phyloP scores from a whole-genome alignment of 257 asterid species.

The Cynanchum wilfordii region DNA sequence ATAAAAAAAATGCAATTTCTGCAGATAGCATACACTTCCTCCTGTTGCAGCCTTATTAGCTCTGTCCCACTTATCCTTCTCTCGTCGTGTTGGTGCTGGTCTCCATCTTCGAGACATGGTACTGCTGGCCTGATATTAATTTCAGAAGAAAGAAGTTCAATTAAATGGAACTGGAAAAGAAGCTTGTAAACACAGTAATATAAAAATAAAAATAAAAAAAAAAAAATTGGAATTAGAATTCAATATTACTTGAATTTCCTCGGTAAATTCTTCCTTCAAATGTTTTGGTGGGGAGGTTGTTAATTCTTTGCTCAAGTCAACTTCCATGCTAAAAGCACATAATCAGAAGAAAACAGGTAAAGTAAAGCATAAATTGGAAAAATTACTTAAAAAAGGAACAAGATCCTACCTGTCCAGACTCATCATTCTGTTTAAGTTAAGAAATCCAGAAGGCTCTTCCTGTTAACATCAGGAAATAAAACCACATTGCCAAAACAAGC shows the following conservation, averaged over 20 bases:
- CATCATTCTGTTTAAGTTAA: slow-evolving; percentile 91
- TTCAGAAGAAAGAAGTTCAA: not conserved
- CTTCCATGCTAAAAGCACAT: slow-evolving; percentile 53
- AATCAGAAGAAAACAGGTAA: slow-evolving; percentile 10
- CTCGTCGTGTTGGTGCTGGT: slow-evolving; percentile 92
- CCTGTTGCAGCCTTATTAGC: slow-evolving; percentile 90
- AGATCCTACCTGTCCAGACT: slow-evolving; percentile 66
- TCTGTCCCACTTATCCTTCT: slow-evolving; percentile 90
- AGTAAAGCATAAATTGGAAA: not conserved
- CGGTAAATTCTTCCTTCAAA: slow-evolving; percentile 28
- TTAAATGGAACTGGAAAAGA: slow-evolving; percentile 5
- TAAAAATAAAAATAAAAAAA: no score
- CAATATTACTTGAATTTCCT: slow-evolving; percentile 42
- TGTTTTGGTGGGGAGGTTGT: slow-evolving; percentile 37
- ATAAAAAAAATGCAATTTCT: not conserved
- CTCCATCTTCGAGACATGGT: slow-evolving; percentile 59
- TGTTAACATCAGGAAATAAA: slow-evolving; percentile 20
- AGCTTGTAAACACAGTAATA: not conserved
- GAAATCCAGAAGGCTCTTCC: slow-evolving; percentile 86
- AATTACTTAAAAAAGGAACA: not conserved
- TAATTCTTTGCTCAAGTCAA: slow-evolving; percentile 68
- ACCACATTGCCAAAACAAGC: not conserved
- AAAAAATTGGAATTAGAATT: not conserved
- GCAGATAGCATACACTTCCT: slow-evolving; percentile 63
- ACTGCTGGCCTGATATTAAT: slow-evolving; percentile 37